Conservation (phyloP, 768 basidiomycete genomes). For the Leccinellum albellum region DNA sequence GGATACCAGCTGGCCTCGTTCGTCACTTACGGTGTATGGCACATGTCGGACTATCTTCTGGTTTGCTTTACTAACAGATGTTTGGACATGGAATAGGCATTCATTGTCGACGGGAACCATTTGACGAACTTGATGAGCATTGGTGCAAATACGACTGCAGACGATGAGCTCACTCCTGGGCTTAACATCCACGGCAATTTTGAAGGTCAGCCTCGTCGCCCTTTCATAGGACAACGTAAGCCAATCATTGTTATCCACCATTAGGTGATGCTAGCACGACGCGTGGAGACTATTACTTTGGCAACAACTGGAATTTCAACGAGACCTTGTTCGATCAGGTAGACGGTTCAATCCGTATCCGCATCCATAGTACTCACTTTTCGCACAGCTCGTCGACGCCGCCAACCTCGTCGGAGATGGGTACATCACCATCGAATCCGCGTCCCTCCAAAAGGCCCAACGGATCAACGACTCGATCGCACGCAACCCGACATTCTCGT, state of each 20-base stretch:
- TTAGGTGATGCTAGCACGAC: slow-evolving; percentile 27
- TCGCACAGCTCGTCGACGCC: slow-evolving; percentile 13
- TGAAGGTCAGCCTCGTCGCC: slow-evolving; percentile 11
- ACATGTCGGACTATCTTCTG: neutral
- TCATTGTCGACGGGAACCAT: slow-evolving; percentile 26
- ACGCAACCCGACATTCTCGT: slow-evolving; percentile 20
- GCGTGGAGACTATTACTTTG: slow-evolving; percentile 25
- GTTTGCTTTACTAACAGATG: neutral
- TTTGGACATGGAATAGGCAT: too few species aligned
- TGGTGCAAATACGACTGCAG: slow-evolving; percentile 20
- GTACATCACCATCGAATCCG: slow-evolving; percentile 19
- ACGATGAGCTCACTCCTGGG: slow-evolving; percentile 14
- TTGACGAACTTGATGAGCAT: slow-evolving; percentile 27
- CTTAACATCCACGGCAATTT: slow-evolving; percentile 24
- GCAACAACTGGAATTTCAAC: slow-evolving; percentile 24
- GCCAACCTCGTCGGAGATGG: slow-evolving; percentile 21
- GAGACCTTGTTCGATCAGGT: slow-evolving; percentile 24
- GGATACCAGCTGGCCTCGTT: slow-evolving; percentile 19
- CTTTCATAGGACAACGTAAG: neutral
- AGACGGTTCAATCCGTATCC: neutral
- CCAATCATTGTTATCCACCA: neutral
- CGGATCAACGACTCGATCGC: slow-evolving; percentile 29
- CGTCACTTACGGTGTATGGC: slow-evolving; percentile 16
- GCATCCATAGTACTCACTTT: neutral
- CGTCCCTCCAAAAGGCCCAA: slow-evolving; percentile 15